Evolutionary conservation across 116 monocot species (phyloP), one percentile per base, ranked within the genome.

Genomic region (Posidonia oceanica): DNA sequence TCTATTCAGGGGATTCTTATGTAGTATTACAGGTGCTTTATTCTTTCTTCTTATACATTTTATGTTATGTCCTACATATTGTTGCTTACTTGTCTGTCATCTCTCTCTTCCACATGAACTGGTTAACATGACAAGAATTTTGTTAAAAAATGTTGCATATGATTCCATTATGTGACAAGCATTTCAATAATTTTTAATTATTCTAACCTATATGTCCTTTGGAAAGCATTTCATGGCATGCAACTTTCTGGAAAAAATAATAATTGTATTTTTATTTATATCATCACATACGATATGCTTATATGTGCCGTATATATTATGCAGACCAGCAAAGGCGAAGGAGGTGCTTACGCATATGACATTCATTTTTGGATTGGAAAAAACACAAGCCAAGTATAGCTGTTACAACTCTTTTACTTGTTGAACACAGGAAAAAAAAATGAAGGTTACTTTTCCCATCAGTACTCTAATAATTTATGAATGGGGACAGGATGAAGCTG

Each of bases 321-420:
- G 51, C 79, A 96, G 95, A 96, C 83, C 60, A 86, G 67, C 77
- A 66, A 81, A 72, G 83, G 80, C 22, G 88, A 83, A 81, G 88
- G 95, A 64, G 95, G 95, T 66, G 74, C 95, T 52, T 88, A 88
- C 58, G 56, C 80, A 3, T 88, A 83, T 73, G 95, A 96, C 72
- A 85, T 91, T 69, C 91, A 96, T 75, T 96, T 86, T 67, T 96
- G 95, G 95, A 74, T 96, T 71, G 95, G 95, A 71, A 96, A 88
- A 77, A 91, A 91, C 18, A 83, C 95, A 36, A 96, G 86, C 79
- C 95, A 95, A 77, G 95, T 95, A 74, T 75, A 57, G 3, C 3
- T 29, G 4, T 53, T 21, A 4, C 21, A 51, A 52, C 14, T 23
- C 20, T 12, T 52, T 52, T 20, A 17, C 3, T 3, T 39, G 13